Evolutionary conservation across 2,329 filamentous ascomycete genomes (phyloP).

Genomic region (Colletotrichum cuscutae): DNA sequence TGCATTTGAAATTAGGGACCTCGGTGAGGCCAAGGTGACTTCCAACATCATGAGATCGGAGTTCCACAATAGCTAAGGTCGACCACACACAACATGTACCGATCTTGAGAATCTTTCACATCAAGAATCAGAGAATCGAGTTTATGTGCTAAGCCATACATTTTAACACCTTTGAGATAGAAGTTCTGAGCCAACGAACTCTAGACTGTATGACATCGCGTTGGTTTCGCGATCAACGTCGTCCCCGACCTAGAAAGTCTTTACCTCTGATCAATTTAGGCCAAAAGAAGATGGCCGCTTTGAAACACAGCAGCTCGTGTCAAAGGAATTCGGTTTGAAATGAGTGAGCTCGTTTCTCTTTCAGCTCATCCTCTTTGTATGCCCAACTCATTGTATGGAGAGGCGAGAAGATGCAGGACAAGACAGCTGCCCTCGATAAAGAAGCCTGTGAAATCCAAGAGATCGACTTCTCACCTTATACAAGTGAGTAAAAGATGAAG

Average conservation of each 20-base stretch:
- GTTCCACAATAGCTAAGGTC: background rate
- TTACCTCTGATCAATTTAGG: too few species aligned
- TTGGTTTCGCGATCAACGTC: too few species aligned
- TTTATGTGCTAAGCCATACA: too few species aligned
- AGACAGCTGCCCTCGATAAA: background rate
- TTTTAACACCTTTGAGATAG: too few species aligned
- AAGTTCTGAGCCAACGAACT: too few species aligned
- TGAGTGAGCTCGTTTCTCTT: background rate
- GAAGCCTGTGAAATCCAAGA: too few species aligned
- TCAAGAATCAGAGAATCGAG: background rate
- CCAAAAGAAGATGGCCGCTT: background rate
- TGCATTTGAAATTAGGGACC: background rate
- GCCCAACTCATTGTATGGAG: background rate
- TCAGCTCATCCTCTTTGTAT: background rate
- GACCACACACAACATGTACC: background rate
- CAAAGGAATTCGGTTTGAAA: background rate
- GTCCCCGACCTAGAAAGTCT: too few species aligned
- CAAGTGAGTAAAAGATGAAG: background rate
- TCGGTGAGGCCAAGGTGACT: background rate
- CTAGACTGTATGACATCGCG: too few species aligned
- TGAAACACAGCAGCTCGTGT: background rate
- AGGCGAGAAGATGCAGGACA: background rate
- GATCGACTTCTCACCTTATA: too few species aligned
- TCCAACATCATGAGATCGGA: background rate
- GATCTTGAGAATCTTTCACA: background rate